Conservation (phyloP, 805 yeast species). For the Maudiozyma bulderi region DNA sequence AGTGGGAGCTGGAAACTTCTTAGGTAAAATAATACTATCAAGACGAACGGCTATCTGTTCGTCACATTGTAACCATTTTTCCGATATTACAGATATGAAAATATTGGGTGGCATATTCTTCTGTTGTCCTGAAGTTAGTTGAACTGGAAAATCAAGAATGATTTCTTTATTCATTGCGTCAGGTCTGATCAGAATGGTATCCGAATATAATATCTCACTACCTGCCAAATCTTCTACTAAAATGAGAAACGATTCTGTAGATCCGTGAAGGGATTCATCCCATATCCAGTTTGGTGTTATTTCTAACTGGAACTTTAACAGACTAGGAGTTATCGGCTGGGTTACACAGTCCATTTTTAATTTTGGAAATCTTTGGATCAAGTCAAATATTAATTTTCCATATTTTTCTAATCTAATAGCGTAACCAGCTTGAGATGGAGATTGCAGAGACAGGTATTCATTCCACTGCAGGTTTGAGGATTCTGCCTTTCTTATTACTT, state of each 20-base stretch:
- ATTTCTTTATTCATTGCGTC: constrained; percentile 45
- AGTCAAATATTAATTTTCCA: constrained; percentile 50
- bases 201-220: constrained; percentile 54
- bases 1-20: constrained; percentile 24
- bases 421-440: constrained; percentile 71
- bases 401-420: constrained; percentile 63
- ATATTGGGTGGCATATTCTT: constrained; percentile 53
- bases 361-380: constrained; percentile 66
- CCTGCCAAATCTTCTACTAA: constrained; percentile 81
- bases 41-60: constrained; percentile 47
- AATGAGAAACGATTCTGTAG: constrained; percentile 54
- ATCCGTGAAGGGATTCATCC: constrained; percentile 57
- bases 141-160: constrained; percentile 53
- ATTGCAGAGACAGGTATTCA: constrained; percentile 55
- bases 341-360: constrained; percentile 47
- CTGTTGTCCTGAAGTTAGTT: constrained; percentile 20
- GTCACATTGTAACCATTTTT: constrained; percentile 77
- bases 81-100: constrained; percentile 64
- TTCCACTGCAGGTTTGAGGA: constrained; percentile 73
- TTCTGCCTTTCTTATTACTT: constrained; percentile 66
- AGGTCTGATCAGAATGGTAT: constrained; percentile 42
- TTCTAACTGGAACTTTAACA: constrained; percentile 57
- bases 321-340: constrained; percentile 69
- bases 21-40: constrained; percentile 18
- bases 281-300: constrained; percentile 69